A percentile compares a stretch with the other conserved stretches of the same genome.
Conservation (phyloP, 441 rosid genomes). For the Eutrema salsugineum region DNA sequence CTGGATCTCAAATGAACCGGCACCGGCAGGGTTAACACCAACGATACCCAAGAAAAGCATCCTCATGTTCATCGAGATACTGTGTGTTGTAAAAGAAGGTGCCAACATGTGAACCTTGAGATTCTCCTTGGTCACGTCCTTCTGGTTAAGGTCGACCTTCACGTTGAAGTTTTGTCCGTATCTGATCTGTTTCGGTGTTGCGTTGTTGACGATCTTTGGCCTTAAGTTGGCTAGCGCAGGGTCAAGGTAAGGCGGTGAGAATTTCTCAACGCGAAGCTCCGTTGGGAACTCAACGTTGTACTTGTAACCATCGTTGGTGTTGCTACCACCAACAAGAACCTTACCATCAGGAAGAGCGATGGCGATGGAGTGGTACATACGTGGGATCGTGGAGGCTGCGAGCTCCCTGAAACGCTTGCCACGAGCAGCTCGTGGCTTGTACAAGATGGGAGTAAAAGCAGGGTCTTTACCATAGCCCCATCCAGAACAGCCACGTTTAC, state of each 20-base stretch:
- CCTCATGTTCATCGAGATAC: slow-evolving; percentile 60
- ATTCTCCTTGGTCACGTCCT: slow-evolving; percentile 17
- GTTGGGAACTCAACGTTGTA: slow-evolving; percentile 53
- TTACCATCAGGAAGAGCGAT: slow-evolving; percentile 49
- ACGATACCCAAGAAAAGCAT: slow-evolving; percentile 35
- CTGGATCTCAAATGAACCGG: slow-evolving; percentile 6
- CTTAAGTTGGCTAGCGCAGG: slow-evolving; percentile 25
- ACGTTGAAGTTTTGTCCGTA: slow-evolving; percentile 36
- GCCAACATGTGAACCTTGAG: slow-evolving; percentile 42
- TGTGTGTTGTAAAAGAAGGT: slow-evolving; percentile 56
- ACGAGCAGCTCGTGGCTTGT: slow-evolving; percentile 26
- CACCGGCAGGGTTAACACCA: slow-evolving; percentile 2
- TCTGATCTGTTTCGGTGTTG: slow-evolving; percentile 28
- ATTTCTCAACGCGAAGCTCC: slow-evolving; percentile 54
- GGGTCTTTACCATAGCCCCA: slow-evolving; percentile 58
- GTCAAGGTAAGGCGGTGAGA: slow-evolving; percentile 48
- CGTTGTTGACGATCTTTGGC: slow-evolving; percentile 34
- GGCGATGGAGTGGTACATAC: slow-evolving; percentile 63
- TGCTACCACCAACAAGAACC: slow-evolving; percentile 58
- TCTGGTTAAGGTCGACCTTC: slow-evolving; percentile 1
- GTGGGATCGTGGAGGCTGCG: slow-evolving; percentile 43
- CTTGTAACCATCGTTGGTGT: slow-evolving; percentile 42
- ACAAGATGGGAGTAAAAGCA: slow-evolving; percentile 42
- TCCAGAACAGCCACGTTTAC: slow-evolving; percentile 42
- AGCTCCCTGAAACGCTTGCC: slow-evolving; percentile 45